Evolutionary conservation across 768 basidiomycete genomes (phyloP).

Genomic region (Mycena sanguinolenta): DNA sequence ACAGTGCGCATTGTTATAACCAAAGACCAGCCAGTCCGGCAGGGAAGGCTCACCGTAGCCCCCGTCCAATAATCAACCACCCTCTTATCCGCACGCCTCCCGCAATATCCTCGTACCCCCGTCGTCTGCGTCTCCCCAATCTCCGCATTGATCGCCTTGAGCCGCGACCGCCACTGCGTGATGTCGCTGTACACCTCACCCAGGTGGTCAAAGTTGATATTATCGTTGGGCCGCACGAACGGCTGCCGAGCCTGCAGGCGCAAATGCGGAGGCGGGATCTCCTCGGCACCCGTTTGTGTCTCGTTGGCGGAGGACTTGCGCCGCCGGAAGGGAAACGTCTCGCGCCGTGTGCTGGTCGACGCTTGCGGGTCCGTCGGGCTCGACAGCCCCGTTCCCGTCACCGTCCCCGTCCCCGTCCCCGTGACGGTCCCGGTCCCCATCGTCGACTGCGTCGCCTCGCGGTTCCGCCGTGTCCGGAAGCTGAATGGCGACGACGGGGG

Average conservation of each 20-base stretch:
- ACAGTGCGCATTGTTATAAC: background rate
- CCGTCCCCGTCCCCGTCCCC: background rate
- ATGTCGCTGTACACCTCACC: conserved; percentile 78
- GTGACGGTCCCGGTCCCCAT: background rate
- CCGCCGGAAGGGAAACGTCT: conserved; percentile 74
- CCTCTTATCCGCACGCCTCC: conserved; percentile 79
- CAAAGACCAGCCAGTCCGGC: background rate
- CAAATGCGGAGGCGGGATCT: conserved; percentile 68
- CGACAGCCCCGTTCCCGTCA: conserved; percentile 1
- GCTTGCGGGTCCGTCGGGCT: conserved; percentile 17
- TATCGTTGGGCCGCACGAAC: conserved; percentile 82
- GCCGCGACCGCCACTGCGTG: conserved; percentile 73
- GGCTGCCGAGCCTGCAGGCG: conserved; percentile 76
- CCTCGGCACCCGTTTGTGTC: conserved; percentile 37
- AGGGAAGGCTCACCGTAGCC: conserved; percentile 50
- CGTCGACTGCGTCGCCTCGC: background rate
- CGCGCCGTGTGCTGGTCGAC: conserved; percentile 55
- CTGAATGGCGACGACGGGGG: conserved; percentile 29
- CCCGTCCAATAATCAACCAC: conserved; percentile 83
- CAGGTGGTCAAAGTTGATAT: conserved; percentile 75
- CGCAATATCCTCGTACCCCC: conserved; percentile 79
- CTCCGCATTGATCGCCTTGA: conserved; percentile 81
- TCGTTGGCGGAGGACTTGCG: conserved; percentile 33
- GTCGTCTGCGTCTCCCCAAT: conserved; percentile 77
- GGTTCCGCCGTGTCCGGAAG: conserved; percentile 7